A percentile compares a stretch with the other conserved stretches of the same genome.
Evolutionary conservation across 306 rosid species (phyloP).

Genomic region (Lithocarpus polystachyus): DNA sequence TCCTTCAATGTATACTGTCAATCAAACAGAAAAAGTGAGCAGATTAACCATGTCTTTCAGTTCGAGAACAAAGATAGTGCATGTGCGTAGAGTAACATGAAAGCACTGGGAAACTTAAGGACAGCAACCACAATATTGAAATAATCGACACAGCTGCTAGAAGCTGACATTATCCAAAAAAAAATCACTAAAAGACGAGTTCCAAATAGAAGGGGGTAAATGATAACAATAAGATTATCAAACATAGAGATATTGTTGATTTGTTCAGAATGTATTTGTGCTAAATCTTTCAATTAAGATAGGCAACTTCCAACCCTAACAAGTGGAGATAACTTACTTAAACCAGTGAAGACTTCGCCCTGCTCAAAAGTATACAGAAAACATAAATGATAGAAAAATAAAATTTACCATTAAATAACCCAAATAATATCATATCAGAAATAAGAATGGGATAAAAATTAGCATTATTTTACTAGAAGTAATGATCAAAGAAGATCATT

Average conservation of each 20-base stretch:
- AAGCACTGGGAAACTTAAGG: background rate
- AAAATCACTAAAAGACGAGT: background rate
- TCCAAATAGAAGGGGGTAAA: background rate
- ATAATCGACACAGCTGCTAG: constrained; percentile 5
- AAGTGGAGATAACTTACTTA: background rate
- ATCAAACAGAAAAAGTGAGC: constrained; percentile 29
- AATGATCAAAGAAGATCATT: background rate
- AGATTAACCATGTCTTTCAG: background rate
- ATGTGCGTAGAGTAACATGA: background rate
- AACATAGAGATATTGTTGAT: background rate
- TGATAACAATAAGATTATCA: background rate
- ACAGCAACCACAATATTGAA: constrained; percentile 3
- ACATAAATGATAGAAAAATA: background rate
- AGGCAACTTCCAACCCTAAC: background rate
- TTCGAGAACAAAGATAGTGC: background rate
- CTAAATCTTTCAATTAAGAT: background rate
- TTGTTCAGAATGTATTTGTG: background rate
- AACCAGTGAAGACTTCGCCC: background rate
- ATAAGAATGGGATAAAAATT: background rate
- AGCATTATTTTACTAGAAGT: background rate
- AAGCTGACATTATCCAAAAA: background rate
- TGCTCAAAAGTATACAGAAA: background rate
- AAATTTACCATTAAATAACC: background rate
- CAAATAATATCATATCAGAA: background rate
- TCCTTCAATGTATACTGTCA: constrained; percentile 86